A percentile compares a stretch with the other conserved stretches of the same genome.
Conservation (phyloP, 1,284 basidiomycete species). For the Chondrostereum purpureum region DNA sequence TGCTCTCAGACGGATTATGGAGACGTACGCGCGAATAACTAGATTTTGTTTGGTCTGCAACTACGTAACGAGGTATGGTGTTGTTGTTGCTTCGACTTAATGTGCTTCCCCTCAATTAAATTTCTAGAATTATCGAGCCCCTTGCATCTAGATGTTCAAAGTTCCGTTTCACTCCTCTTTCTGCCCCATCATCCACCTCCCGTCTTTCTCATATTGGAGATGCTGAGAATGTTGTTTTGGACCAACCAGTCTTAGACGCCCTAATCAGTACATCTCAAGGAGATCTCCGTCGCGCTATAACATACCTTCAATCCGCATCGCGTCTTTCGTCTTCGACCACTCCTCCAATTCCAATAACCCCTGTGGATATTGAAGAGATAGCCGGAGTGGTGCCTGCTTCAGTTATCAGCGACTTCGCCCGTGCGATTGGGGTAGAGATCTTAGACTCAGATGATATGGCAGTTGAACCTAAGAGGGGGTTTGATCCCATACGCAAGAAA, state of each 20-base stretch:
- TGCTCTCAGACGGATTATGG: constrained; percentile 96
- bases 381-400: constrained; percentile 87
- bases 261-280: constrained; percentile 83
- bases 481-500: constrained; percentile 65
- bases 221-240: constrained; percentile 48
- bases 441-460: constrained; percentile 48
- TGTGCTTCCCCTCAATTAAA: constrained; percentile 3
- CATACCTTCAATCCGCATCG: constrained; percentile 94
- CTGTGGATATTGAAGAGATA: constrained; percentile 87
- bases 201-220: constrained; percentile 80
- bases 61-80: constrained; percentile 87
- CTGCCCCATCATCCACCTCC: constrained; percentile 66
- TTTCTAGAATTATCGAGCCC: constrained; percentile 94
- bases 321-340: constrained; percentile 69
- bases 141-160: constrained; percentile 98
- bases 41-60: constrained; percentile 99
- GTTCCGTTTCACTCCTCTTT: constrained; percentile 95
- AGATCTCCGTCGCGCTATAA: constrained; percentile 96
- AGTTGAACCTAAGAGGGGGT: constrained; percentile 37
- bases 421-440: constrained; percentile 72
- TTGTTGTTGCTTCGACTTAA: constrained; percentile 1
- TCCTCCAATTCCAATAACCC: constrained; percentile 68
- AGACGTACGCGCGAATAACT: constrained; percentile 94
- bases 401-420: constrained; percentile 68
- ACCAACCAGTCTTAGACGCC: constrained; percentile 53